phyloP scores from a whole-genome alignment of 2,329 filamentous ascomycete genomes.

The Calonectria fujianensis region DNA sequence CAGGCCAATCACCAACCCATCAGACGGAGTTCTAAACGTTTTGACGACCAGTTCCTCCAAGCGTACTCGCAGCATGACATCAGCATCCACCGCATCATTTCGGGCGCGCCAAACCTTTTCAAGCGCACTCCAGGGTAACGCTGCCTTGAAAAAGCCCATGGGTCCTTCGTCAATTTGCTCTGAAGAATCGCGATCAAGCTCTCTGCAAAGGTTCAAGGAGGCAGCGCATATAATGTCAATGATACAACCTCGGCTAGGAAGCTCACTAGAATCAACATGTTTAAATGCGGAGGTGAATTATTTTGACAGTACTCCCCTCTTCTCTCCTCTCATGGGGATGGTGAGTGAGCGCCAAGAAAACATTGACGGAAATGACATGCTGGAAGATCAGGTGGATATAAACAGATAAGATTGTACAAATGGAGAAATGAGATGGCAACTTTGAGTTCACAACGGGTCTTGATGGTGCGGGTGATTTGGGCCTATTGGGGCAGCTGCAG shows the following conservation, averaged over 20 bases:
- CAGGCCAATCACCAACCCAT: background rate
- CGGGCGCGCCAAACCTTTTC: conserved; percentile 2
- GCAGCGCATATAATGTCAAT: background rate
- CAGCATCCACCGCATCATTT: conserved; percentile 10
- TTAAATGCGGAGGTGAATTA: background rate
- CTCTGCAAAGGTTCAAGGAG: conserved; percentile 15
- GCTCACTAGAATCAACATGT: background rate
- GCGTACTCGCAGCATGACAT: conserved; percentile 16
- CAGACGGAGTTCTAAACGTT: background rate
- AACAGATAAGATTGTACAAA: background rate
- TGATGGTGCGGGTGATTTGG: too few species aligned
- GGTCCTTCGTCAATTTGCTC: conserved; percentile 8
- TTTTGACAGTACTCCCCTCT: background rate
- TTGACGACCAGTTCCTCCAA: background rate
- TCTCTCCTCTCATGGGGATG: background rate
- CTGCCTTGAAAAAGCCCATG: background rate
- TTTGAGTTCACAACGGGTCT: background rate
- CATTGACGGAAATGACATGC: background rate
- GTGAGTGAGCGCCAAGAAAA: background rate
- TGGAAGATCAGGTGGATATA: background rate
- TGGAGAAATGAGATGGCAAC: background rate
- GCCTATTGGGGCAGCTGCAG: background rate
- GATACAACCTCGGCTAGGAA: background rate
- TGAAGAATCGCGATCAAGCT: conserved; percentile 19
- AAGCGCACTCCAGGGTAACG: background rate